Conservation (phyloP, 176 grass and related monocot species). For the Juncus inflexus region DNA sequence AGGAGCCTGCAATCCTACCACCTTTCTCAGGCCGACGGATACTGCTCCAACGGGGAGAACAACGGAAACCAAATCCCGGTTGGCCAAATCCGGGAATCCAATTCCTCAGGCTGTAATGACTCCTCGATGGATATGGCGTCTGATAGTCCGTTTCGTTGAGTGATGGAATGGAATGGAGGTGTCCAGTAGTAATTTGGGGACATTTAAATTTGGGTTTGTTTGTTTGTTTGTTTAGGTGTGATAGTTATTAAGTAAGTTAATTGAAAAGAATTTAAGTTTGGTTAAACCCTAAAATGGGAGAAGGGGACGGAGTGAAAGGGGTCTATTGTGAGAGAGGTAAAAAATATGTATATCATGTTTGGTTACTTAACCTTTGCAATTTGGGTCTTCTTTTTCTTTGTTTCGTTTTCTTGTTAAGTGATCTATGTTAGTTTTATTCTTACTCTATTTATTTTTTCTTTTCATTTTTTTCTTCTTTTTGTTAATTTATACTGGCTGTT, state of each 20-base stretch:
- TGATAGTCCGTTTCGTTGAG: slow-evolving; percentile 39
- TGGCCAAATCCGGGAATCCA: slow-evolving; percentile 43
- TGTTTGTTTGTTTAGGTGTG: neutral
- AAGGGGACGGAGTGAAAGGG: slow-evolving; percentile 18
- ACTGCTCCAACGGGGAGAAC: slow-evolving; percentile 30
- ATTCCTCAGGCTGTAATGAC: slow-evolving; percentile 63
- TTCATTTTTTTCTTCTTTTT: neutral
- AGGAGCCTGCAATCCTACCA: slow-evolving; percentile 66
- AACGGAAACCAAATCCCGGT: slow-evolving; percentile 37
- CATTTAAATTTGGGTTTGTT: neutral
- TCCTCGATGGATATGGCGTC: slow-evolving; percentile 78
- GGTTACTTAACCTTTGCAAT: slow-evolving; percentile 1
- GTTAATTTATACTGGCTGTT: neutral
- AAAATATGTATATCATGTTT: slow-evolving; percentile 7
- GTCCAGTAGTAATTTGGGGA: neutral
- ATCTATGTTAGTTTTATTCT: slow-evolving; percentile 18
- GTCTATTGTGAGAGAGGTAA: slow-evolving; percentile 12
- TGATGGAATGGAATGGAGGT: slow-evolving; percentile 4
- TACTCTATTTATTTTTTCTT: slow-evolving; percentile 16
- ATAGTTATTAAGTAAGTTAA: neutral
- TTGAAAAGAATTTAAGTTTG: too few species aligned
- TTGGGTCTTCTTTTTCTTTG: slow-evolving; percentile 6
- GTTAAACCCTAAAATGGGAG: neutral
- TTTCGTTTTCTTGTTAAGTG: slow-evolving; percentile 22
- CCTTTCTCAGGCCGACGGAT: slow-evolving; percentile 44